These are phyloP conservation scores for Pterocarpus santalinus DNA, from an alignment of 306 rosid genomes.

Conservation along the genomic window DNA sequence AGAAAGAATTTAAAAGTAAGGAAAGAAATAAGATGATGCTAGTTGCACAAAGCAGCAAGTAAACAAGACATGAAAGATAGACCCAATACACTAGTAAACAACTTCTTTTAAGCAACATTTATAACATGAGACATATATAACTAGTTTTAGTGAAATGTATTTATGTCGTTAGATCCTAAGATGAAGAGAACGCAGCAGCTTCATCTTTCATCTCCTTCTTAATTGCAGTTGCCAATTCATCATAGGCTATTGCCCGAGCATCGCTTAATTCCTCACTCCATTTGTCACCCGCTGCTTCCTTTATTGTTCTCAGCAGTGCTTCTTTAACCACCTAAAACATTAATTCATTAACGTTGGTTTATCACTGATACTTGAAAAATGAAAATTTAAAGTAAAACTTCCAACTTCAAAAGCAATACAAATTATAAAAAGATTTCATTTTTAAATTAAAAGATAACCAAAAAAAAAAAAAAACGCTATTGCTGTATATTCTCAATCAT, in stretches of 20 bases:
- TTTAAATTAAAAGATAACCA: too few relatives aligned
- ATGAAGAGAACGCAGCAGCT: background rate
- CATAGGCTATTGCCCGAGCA: conserved; percentile 50
- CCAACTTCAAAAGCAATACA: too few relatives aligned
- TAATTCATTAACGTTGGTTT: background rate
- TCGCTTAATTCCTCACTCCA: conserved; percentile 35
- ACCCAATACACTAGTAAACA: too few relatives aligned
- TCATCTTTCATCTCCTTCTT: conserved; percentile 37
- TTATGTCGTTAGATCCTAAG: background rate
- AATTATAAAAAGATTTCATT: too few relatives aligned
- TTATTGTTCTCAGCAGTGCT: conserved; percentile 41
- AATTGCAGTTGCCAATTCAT: conserved; percentile 41
- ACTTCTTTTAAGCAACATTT: too few relatives aligned
- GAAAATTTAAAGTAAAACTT: too few relatives aligned
- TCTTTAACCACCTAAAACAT: conserved; percentile 45
- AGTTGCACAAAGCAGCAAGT: too few relatives aligned
- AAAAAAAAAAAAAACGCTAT: too few relatives aligned
- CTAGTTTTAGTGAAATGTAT: conserved; percentile 9
- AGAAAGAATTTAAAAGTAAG: too few relatives aligned
- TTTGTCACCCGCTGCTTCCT: conserved; percentile 43
- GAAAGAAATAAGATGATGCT: too few relatives aligned
- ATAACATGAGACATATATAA: background rate
- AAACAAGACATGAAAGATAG: too few relatives aligned
- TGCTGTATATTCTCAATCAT: too few relatives aligned
- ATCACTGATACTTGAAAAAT: background rate